Conservation (phyloP, 2,329 filamentous ascomycete species). For the Metarhizium guizhouense region DNA sequence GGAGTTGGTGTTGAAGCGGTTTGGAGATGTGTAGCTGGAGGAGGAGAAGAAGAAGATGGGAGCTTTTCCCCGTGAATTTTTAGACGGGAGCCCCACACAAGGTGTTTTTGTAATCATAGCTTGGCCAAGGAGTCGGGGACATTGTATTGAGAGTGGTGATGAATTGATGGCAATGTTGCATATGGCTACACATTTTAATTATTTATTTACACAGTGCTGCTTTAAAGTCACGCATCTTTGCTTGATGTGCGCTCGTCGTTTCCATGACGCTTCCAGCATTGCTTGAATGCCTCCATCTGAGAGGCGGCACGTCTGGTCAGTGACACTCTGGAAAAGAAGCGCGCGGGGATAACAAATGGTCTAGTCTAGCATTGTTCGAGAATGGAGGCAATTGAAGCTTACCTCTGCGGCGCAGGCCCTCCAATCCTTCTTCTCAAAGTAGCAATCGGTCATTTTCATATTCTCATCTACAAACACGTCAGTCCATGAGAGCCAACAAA, state of each 20-base stretch:
- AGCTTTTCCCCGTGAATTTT: no score
- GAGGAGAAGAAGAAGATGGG: no score
- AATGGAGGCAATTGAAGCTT: constrained; percentile 25
- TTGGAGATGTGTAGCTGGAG: neutral
- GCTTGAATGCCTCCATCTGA: constrained; percentile 82
- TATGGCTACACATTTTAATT: neutral
- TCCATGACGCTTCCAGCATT: constrained; percentile 85
- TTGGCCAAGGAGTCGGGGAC: no score
- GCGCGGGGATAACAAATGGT: neutral
- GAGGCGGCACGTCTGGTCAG: neutral
- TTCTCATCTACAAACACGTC: constrained; percentile 61
- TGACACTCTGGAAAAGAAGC: neutral
- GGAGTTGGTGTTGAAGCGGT: neutral
- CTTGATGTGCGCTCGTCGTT: constrained; percentile 76
- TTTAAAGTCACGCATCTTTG: constrained; percentile 46
- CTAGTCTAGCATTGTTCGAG: no score
- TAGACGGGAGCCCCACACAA: no score
- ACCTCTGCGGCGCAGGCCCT: constrained; percentile 81
- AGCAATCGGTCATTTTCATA: constrained; percentile 85
- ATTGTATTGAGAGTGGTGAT: no score
- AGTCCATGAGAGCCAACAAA: neutral
- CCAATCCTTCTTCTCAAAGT: constrained; percentile 96
- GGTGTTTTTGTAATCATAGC: no score
- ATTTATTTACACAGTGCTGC: neutral
- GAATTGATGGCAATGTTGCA: neutral